Conservation (phyloP, 2,329 filamentous ascomycete species). For the Scleromitrula shiraiana region DNA sequence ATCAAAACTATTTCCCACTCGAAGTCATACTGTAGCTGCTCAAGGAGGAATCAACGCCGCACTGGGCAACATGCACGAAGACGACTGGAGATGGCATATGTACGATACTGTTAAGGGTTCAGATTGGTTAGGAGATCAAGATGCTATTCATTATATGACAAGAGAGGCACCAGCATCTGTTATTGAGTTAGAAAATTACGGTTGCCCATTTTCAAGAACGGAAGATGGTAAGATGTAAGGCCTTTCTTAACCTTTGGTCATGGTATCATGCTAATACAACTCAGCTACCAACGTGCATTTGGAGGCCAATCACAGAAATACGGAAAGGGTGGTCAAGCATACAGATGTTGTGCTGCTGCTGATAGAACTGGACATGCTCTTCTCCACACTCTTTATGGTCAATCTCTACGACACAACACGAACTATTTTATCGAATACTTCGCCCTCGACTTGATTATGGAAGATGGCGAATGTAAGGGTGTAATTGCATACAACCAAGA, state of each 20-base stretch:
- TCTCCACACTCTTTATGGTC: conserved; percentile 42
- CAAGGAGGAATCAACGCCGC: conserved; percentile 57
- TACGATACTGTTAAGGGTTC: conserved; percentile 98
- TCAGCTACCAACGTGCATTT: conserved; percentile 45
- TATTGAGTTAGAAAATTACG: conserved; percentile 94
- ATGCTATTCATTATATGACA: conserved; percentile 98
- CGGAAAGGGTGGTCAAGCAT: conserved; percentile 41
- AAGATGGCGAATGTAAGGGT: conserved; percentile 38
- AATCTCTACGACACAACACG: conserved; percentile 39
- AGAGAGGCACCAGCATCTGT: conserved; percentile 86
- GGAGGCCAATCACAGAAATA: conserved; percentile 40
- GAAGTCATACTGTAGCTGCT: conserved; percentile 58
- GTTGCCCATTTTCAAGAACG: conserved; percentile 92
- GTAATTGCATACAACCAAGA: conserved; percentile 32
- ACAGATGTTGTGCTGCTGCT: conserved; percentile 25
- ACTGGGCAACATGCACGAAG: conserved; percentile 72
- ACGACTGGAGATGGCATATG: conserved; percentile 99
- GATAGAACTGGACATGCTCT: conserved; percentile 43
- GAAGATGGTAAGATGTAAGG: conserved; percentile 88
- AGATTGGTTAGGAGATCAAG: conserved; percentile 95
- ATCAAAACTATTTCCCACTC: conserved; percentile 58
- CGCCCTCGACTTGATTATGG: conserved; percentile 41
- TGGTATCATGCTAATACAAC: conserved; percentile 14
- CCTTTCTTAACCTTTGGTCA: not conserved
- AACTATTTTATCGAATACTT: conserved; percentile 45